Percentiles rank a stretch among this genome's conserved stretches.
These are phyloP conservation scores for Allomyces macrogynus DNA, from an alignment of 192 early-diverging fungal species.

Conservation along the genomic window DNA sequence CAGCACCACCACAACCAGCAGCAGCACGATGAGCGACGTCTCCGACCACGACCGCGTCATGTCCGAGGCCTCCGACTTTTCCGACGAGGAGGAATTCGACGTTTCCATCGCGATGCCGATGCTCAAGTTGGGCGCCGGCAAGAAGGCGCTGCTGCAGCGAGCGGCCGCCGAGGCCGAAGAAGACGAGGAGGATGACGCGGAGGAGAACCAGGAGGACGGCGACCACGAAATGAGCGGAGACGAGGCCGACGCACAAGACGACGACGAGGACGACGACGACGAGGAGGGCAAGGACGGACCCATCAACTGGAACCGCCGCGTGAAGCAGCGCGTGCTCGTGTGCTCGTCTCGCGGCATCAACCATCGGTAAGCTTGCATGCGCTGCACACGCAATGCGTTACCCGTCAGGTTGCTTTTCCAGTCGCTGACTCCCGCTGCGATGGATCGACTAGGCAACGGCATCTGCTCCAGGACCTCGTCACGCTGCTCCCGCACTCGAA, in stretches of 20 bases:
- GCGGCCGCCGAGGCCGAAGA: constrained; percentile 2
- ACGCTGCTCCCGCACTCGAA: constrained; percentile 81
- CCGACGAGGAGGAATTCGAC: constrained; percentile 7
- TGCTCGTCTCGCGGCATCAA: constrained; percentile 76
- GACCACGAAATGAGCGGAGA: constrained; percentile 3
- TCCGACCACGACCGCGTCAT: too few species aligned
- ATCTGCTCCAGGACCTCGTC: constrained; percentile 74
- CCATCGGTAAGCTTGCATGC: constrained; percentile 30
- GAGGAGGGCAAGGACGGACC: constrained; percentile 4
- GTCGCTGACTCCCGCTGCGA: background rate
- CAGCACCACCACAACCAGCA: too few species aligned
- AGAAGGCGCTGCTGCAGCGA: constrained; percentile 11
- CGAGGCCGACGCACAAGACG: constrained; percentile 6
- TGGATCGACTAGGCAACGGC: constrained; percentile 45
- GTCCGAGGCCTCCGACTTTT: constrained; percentile 1
- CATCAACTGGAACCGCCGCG: constrained; percentile 11
- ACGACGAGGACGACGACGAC: constrained; percentile 2
- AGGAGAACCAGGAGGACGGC: constrained; percentile 1
- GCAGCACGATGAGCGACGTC: too few species aligned
- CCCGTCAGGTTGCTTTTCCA: background rate
- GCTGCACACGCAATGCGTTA: background rate
- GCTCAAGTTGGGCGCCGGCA: constrained; percentile 1
- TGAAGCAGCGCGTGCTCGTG: constrained; percentile 77
- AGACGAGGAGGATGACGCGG: constrained; percentile 7
- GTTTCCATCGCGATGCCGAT: background rate